Evolutionary conservation across 257 asterid genomes (phyloP), one percentile per base, ranked within the genome.

Genomic region (Linaria vulgaris): DNA sequence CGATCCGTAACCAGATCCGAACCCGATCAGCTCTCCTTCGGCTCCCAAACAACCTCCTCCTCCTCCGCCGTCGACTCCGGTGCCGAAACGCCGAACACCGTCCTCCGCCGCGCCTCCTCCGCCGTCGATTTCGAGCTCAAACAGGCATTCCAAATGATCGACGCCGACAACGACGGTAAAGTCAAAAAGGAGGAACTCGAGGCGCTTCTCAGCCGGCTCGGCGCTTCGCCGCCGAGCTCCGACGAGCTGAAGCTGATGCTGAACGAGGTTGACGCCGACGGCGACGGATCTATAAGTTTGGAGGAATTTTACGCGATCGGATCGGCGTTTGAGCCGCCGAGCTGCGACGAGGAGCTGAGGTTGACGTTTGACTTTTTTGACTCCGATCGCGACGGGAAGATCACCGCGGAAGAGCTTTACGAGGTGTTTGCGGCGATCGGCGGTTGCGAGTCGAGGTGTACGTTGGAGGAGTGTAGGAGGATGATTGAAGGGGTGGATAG

Each of bases 61-160:
- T 74, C 83, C 0, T 45, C 77, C 27, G 22, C 74, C 39, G 52
- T 64, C n/a, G 73, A 68, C 1, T 68, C 64, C 59, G 69, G 57
- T 75, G 84, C 16, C 39, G 25, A 82, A 71, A 81, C 85, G 24
- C 85, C 91, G 14, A 82, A 73, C 0, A 82, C 79, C 76, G 88
- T 82, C 14, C 52, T 78, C 61, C 69, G 78, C 20, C 51, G 71
- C 12, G 49, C 73, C 0, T 77, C 81, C 21, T n/a, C 77, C 44
- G 76, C 58, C 59, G 69, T 53, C 17, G 57, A 51, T 66, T 25
- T 12, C 46, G 86, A 83, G 24, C 72, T 80, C 9, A 79, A 75
- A 50, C 86, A 72, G 31, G 84, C 79, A 23, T 83, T 83, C 68
- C 61, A 73, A 41, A 56, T 78, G 86, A 78, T 80, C 47, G 84